These are phyloP conservation scores for Vaccinium vitisidaea DNA, from an alignment of 148 eudicot species.

Conservation along the genomic window DNA sequence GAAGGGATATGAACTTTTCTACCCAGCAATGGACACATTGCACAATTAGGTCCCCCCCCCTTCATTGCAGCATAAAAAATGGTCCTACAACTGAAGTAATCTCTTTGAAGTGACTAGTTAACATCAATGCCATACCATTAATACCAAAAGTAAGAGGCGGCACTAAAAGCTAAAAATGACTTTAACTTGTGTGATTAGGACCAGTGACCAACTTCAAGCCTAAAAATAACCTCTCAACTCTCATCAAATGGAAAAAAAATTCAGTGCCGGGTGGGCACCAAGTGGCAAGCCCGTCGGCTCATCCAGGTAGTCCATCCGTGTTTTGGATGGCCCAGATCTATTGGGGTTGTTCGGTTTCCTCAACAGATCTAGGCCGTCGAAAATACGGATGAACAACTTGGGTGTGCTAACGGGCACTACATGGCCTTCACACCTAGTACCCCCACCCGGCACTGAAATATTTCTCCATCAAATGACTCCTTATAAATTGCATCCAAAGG, in stretches of 20 bases:
- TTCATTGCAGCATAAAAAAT: not conserved
- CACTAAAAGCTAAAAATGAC: constrained; percentile 22
- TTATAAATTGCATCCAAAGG: constrained; percentile 14
- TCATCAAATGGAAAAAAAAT: not conserved
- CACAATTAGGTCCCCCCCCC: constrained; percentile 5
- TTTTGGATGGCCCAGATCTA: too few relatives aligned
- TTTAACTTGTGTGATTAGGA: constrained; percentile 7
- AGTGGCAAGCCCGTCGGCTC: too few relatives aligned
- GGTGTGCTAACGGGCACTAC: too few relatives aligned
- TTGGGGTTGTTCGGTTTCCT: too few relatives aligned
- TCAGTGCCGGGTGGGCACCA: too few relatives aligned
- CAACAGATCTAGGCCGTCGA: too few relatives aligned
- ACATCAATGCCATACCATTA: not conserved
- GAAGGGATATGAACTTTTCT: not conserved
- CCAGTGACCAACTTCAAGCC: constrained; percentile 13
- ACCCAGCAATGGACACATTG: constrained; percentile 12
- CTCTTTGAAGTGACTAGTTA: not conserved
- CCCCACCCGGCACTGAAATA: too few relatives aligned
- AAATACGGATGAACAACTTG: too few relatives aligned
- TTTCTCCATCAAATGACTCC: not conserved
- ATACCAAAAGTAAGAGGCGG: constrained; percentile 26
- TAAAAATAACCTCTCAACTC: not conserved
- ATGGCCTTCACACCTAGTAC: too few relatives aligned
- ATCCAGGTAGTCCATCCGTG: too few relatives aligned
- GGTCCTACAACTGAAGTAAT: constrained; percentile 3